Conservation (phyloP, 306 rosid species). For the Mimosa bimucronata region DNA sequence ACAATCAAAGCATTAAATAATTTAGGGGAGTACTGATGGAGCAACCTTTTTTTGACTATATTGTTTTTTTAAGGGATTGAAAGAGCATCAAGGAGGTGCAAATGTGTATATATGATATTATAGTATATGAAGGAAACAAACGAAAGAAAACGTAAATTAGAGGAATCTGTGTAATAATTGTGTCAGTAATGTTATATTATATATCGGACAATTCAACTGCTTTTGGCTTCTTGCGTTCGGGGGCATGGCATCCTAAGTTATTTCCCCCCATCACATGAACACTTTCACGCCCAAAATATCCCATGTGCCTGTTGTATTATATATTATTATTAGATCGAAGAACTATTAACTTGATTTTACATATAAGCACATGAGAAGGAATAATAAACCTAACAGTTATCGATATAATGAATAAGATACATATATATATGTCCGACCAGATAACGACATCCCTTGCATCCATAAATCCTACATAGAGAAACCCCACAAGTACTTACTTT, state of each 20-base stretch:
- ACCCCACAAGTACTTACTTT: slow-evolving; percentile 3
- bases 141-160: neutral
- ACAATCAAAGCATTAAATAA: slow-evolving; percentile 12
- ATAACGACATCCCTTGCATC: slow-evolving; percentile 36
- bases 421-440: slow-evolving; percentile 42
- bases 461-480: neutral
- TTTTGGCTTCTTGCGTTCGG: slow-evolving; percentile 58
- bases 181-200: neutral
- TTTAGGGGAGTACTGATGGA: neutral
- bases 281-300: slow-evolving; percentile 27
- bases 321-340: neutral
- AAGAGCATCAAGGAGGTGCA: neutral
- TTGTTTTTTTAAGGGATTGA: neutral
- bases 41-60: neutral
- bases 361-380: slow-evolving; percentile 2
- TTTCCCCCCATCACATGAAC: slow-evolving; percentile 27
- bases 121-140: slow-evolving; percentile 3
- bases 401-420: slow-evolving; percentile 9
- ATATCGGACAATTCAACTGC: slow-evolving; percentile 35
- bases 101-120: neutral
- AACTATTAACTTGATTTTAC: neutral
- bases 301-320: slow-evolving; percentile 35
- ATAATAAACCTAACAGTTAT: slow-evolving; percentile 9
- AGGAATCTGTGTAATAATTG: neutral
- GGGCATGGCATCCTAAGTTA: slow-evolving; percentile 52